Conservation (phyloP, 768 basidiomycete species). For the Paxillus rubicundulus region DNA sequence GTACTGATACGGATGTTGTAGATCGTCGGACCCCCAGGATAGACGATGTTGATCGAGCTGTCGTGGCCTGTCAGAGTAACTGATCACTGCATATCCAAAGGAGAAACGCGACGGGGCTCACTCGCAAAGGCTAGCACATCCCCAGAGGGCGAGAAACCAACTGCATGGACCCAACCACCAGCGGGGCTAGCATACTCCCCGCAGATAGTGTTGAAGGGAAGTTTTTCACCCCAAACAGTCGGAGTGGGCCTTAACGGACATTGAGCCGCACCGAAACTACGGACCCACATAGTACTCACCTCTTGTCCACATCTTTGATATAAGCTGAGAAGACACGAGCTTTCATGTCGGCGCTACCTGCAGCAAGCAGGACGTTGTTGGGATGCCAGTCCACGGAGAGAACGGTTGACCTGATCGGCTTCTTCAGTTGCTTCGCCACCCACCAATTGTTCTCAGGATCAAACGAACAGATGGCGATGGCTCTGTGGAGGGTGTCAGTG, state of each 20-base stretch:
- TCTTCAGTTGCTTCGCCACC: constrained; percentile 96
- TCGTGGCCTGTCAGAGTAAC: constrained; percentile 72
- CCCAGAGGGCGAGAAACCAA: constrained; percentile 96
- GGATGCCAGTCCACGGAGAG: constrained; percentile 97
- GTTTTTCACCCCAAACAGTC: constrained; percentile 94
- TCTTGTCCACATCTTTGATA: constrained; percentile 96
- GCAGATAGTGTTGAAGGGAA: constrained; percentile 97
- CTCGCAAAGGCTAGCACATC: constrained; percentile 90
- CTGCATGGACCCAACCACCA: constrained; percentile 96
- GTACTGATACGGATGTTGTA: constrained; percentile 73
- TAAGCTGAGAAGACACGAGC: constrained; percentile 97
- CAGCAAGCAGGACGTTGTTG: constrained; percentile 95
- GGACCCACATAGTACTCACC: constrained; percentile 43
- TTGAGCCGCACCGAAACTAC: constrained; percentile 7
- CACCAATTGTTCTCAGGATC: constrained; percentile 99
- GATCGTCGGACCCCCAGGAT: constrained; percentile 74
- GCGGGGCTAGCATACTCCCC: constrained; percentile 87
- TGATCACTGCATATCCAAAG: constrained; percentile 1
- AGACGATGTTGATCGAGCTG: constrained; percentile 89
- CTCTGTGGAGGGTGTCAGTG: constrained; percentile 42
- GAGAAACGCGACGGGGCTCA: constrained; percentile 41
- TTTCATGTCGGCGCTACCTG: constrained; percentile 97
- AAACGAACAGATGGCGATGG: constrained; percentile 95
- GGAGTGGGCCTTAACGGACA: constrained; percentile 64
- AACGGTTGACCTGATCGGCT: constrained; percentile 94